Evolutionary conservation across 2,329 filamentous ascomycete species (phyloP).

Genomic region (Paecilomyces formosus): DNA sequence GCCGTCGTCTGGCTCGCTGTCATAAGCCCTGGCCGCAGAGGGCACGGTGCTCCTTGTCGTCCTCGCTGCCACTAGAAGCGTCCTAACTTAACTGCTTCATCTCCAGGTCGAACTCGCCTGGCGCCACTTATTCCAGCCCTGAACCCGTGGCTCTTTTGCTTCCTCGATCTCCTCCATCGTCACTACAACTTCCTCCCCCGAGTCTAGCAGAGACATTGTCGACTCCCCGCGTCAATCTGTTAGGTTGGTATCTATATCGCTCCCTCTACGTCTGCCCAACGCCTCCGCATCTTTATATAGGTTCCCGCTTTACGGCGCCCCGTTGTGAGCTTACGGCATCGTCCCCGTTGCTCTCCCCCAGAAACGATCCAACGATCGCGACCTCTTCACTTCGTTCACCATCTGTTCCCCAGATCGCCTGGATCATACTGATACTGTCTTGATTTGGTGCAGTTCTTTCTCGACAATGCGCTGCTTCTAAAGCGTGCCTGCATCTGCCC

Average conservation of each 20-base stretch:
- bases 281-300: not conserved
- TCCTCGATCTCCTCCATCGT: slow-evolving; percentile 3
- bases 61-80: not conserved
- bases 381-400: not conserved
- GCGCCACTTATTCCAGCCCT: slow-evolving; percentile 16
- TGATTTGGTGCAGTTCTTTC: not conserved
- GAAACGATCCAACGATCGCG: not conserved
- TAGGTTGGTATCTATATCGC: not conserved
- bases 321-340: not conserved
- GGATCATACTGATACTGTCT: not conserved
- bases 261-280: not conserved
- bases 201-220: not conserved
- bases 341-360: not conserved
- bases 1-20: not conserved
- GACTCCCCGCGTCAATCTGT: not conserved
- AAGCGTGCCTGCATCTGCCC: slow-evolving; percentile 4
- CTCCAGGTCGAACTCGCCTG: not conserved
- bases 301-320: not conserved
- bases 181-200: not conserved
- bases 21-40: not conserved
- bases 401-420: not conserved
- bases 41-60: not conserved
- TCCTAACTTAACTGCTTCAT: not conserved
- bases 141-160: slow-evolving; percentile 17
- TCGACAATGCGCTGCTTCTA: slow-evolving; percentile 9